Base-by-base conservation (phyloP, 352 stramenopile species). In the Globisporangium middletonii region DNA sequence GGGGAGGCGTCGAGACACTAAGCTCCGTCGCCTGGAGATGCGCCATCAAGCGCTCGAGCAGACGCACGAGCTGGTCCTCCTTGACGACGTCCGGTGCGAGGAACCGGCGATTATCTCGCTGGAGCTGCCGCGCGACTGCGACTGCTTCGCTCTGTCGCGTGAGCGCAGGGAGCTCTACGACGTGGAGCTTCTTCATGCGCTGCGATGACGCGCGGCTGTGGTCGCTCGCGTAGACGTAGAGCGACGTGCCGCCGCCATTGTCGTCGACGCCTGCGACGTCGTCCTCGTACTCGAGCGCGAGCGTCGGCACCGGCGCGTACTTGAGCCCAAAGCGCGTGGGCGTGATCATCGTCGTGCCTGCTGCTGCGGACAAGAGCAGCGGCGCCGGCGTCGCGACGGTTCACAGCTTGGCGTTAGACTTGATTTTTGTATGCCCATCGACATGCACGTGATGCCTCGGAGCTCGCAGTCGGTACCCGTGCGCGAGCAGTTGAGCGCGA, bases 281-380 rank as follows among this genome's bases (percentile, higher is more conserved):
- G 47, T 88, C 79, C 50, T 94, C 82, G 49, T 94, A 94, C 67
- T 94, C 84, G 41, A 94, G 72, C 33, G 84, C 78, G 1, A 94
- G 65, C 37, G 84, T 94, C 53, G 84, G 82, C 46, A 91, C 73
- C 9, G 84, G 84, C 54, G 71, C 69, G 64, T 83, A 94, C 75
- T 94, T 94, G 71, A 94, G 75, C 0, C 84, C 84, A 49, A 94
- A 86, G 53, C 84, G 76, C 26, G 71, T 92, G 47, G 84, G 82
- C 7, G 78, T 73, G 75, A 92, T 89, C 81, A 80, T 88, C 45
- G 8, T 42, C 11, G 6, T 28, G 44, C 0, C 19, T 42, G 7
- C 4, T 28, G 48, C 6, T 23, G 5, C 18, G 19, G 0, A 8
- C 19, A 13, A 28, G 19, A 38, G 9, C 23, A 41, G 37, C 16